Percentiles rank a stretch among this genome's conserved stretches.
Conservation (phyloP, 73 alveolate genomes). For the Paramecium sexaurelia region DNA sequence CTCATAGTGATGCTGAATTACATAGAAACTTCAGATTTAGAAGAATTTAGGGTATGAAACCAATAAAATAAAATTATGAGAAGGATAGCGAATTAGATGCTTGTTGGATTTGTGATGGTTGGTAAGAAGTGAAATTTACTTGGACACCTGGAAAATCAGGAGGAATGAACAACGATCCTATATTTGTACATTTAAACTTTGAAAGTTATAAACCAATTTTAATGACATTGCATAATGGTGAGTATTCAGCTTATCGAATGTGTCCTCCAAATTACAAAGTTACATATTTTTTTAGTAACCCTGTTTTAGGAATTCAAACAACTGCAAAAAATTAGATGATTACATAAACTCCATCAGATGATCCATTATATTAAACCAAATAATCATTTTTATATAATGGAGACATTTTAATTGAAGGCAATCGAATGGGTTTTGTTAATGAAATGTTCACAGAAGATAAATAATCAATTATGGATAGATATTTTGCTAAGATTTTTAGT, state of each 20-base stretch:
- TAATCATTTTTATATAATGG: slow-evolving; percentile 50
- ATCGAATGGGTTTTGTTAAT: slow-evolving; percentile 39
- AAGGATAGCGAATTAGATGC: slow-evolving; percentile 22
- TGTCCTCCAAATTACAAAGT: slow-evolving; percentile 63
- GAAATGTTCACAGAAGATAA: slow-evolving; percentile 40
- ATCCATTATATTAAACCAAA: background rate
- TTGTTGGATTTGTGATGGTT: slow-evolving; percentile 71
- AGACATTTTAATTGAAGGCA: slow-evolving; percentile 37
- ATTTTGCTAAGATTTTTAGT: slow-evolving; percentile 18
- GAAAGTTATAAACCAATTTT: slow-evolving; percentile 57
- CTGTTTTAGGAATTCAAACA: slow-evolving; percentile 46
- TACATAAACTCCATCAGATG: slow-evolving; percentile 32
- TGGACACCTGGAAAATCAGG: slow-evolving; percentile 61
- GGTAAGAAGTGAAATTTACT: slow-evolving; percentile 64
- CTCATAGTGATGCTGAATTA: background rate
- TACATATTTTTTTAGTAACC: slow-evolving; percentile 50
- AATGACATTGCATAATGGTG: slow-evolving; percentile 50
- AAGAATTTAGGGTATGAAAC: slow-evolving; percentile 31
- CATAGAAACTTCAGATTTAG: background rate
- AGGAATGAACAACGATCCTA: slow-evolving; percentile 57
- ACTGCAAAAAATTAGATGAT: slow-evolving; percentile 29
- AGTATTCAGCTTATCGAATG: slow-evolving; percentile 50
- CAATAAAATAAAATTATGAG: background rate
- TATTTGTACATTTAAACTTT: slow-evolving; percentile 60
- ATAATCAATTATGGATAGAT: slow-evolving; percentile 26